Base-by-base conservation (phyloP, 2,329 filamentous ascomycete genomes). In the Monosporascus sp. region DNA sequence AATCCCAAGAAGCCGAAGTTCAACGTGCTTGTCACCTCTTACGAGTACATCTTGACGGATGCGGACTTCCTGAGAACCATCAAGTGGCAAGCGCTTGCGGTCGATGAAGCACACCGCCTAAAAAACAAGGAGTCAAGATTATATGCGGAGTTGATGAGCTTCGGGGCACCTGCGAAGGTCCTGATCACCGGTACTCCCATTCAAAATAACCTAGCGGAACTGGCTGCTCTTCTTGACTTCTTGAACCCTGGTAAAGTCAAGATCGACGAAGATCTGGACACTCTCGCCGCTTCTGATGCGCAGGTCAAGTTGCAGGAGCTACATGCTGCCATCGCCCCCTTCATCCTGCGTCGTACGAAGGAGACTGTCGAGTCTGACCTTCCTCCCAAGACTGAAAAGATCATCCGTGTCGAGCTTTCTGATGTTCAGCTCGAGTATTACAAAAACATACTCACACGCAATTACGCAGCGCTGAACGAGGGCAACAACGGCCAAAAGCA, bases 371-470 rank as follows among this genome's bases (percentile, higher is more conserved):
- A 97, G 70, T 96, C 92, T 22, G 94, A 99, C 62, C 77, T 99
- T 26, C 94, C 94, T 14, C 91, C 93, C 1, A 99, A 99, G 76
- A 96, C 91, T 0, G 94, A 99, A 70, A 99, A 97, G 76, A 99
- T 99, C 61, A 96, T 99, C 68, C 91, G 95, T 52, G 94, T 99
- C 41, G 94, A 97, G 71, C 79, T 99, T 49, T 96, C 94, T 0
- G 94, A 99, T 71, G 87, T 97, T 27, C 94, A 99, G 68, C 78
- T 97, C 9, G 93, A 99, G 59, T 97, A 97, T 71, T 99, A 99
- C 78, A 97, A 97, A 74, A 97, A 97, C 66, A 97, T 99, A 55
- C 79, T 99, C 24, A 97, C 94, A 0, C 87, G 93, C 65, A 99
- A 99, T 68, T 99, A 99, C 65, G 86, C 91, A 31, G 94, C 93